Evolutionary conservation across 2,329 filamentous ascomycete species (phyloP), one percentile per base, ranked within the genome.

Genomic region (Phaeoacremonium minimum): DNA sequence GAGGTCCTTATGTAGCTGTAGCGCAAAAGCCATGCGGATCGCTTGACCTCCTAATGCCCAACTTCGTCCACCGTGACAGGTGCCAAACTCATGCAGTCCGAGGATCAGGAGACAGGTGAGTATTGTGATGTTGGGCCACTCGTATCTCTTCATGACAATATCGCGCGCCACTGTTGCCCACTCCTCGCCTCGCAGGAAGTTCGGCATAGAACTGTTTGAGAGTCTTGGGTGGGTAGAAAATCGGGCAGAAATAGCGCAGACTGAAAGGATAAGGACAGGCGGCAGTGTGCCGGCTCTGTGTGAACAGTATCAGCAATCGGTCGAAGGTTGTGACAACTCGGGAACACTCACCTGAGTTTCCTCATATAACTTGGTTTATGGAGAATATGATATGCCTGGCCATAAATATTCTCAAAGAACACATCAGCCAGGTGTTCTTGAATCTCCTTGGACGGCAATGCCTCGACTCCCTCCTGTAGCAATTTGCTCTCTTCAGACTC

Each of bases 361-460:
- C 90, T 78, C 85, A 97, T 95, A 57, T 94, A 97, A 57, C 90
- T 97, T 26, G 93, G 91, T 57, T 96, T 97, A 63, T 98, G 93
- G 8, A 98, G 76, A 15, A 98, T 68, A 46, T 94, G 86, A 57
- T 97, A 98, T 20, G 88, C 87, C 56, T 97, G 93, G 7, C 93
- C 93, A 55, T 98, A 97, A 1, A 97, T 77, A 51, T 85, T 90
- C 53, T 97, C 91, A 53, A 97, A 98, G 56, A 94, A 98, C 1
- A 96, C 81, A 52, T 97, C 90, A 14, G 90, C 83, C 6, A 98
- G 72, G 60, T 97, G 91, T 54, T 95, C 86, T 56, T 97, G 93
- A 11, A 96, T 78, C 28, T 96, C 90, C 55, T 84, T 83, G 0
- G 87, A 71, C 1, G 93, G 93, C 12, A 98, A 63, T 38, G 83